These are phyloP conservation scores for Speleostelium caveatum DNA, from an alignment of 78 protist species.

Conservation along the genomic window DNA sequence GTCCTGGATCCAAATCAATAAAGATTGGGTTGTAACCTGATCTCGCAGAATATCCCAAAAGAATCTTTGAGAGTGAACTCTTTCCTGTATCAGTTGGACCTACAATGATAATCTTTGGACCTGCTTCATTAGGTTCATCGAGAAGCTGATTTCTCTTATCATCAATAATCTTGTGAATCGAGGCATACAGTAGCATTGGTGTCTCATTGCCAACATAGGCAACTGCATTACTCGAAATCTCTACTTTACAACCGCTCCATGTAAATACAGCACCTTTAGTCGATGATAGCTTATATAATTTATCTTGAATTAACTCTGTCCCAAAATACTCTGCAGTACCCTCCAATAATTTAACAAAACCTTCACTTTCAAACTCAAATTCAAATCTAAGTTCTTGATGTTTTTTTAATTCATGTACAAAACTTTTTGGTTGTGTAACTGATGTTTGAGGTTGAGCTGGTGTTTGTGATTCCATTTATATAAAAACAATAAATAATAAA, in stretches of 20 bases:
- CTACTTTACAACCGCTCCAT: conserved; percentile 73
- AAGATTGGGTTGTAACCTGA: conserved; percentile 33
- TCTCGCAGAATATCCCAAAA: conserved; percentile 81
- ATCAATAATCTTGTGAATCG: conserved; percentile 63
- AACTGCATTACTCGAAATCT: background rate
- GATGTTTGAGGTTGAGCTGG: no score
- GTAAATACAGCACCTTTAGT: conserved; percentile 80
- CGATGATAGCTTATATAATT: conserved; percentile 42
- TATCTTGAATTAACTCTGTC: conserved; percentile 56
- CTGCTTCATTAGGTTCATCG: background rate
- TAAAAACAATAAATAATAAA: no score
- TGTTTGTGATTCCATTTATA: no score
- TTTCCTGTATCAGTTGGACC: conserved; percentile 91
- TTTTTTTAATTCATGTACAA: conserved; percentile 1
- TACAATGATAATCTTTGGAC: conserved; percentile 79
- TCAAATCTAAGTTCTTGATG: conserved; percentile 80
- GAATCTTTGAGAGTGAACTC: conserved; percentile 73
- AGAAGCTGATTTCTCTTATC: conserved; percentile 12
- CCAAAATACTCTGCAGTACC: conserved; percentile 90
- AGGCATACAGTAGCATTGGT: conserved; percentile 80
- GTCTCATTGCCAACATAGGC: conserved; percentile 76
- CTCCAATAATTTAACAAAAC: conserved; percentile 25
- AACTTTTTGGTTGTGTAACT: no score
- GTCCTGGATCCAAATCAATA: conserved; percentile 90
- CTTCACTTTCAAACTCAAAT: conserved; percentile 35